A percentile compares a stretch with the other conserved stretches of the same genome.
Conservation (phyloP, 75 land plant species). For the Cupressus sempervirens region DNA sequence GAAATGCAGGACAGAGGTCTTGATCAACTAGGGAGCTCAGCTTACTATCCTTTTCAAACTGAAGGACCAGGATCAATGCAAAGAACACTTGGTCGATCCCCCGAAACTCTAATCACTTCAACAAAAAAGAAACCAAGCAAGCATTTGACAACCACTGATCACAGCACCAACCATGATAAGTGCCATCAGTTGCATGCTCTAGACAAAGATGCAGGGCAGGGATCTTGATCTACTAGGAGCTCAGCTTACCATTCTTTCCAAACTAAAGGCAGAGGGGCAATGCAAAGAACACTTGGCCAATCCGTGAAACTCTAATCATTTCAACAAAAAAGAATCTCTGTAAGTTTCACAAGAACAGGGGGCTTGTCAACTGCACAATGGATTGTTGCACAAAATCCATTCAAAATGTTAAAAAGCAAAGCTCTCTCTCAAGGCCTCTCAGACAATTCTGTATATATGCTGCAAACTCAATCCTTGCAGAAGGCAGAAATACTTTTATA, state of each 20-base stretch:
- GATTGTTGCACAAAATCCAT: not conserved
- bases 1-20: not conserved
- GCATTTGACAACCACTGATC: not conserved
- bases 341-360: not conserved
- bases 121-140: not conserved
- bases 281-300: not conserved
- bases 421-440: not conserved
- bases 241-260: not conserved
- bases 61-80: not conserved
- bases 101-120: constrained; percentile 2
- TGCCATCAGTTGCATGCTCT: not conserved
- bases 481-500: not conserved
- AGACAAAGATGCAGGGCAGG: not conserved
- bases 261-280: not conserved
- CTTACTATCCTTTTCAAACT: not conserved
- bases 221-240: not conserved
- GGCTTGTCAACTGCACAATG: not conserved
- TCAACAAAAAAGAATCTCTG: not conserved
- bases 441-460: not conserved
- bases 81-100: not conserved
- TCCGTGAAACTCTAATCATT: constrained; percentile 2
- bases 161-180: not conserved
- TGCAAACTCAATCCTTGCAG: constrained; percentile 9
- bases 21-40: not conserved
- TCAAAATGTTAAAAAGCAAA: not conserved